Evolutionary conservation across 805 yeast genomes (phyloP), one percentile per base, ranked within the genome.

Genomic region (Blastobotrys muscicola): DNA sequence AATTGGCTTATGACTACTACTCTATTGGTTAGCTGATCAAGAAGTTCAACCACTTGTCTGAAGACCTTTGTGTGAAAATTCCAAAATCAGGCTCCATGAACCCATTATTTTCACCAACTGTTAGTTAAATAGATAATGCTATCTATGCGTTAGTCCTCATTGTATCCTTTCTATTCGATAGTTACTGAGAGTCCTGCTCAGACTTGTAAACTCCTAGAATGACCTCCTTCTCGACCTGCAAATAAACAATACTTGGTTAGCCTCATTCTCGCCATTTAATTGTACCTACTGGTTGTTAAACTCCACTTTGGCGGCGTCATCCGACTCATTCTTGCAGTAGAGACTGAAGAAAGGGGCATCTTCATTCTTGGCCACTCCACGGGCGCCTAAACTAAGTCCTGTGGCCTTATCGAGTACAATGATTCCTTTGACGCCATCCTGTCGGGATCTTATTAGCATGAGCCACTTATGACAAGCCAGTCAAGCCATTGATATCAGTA

Each of bases 331-430:
- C 30, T 43, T 37, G 23, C 30, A 39, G 26, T 31, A 45, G 49
- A 44, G 46, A 15, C 46, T 49, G 29, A 50, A 23, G 36, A 32
- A 44, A 9, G 54, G 50, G 4, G 51, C 52, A 39, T 52, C 54
- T 9, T 43, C 43, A 41, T 51, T 45, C 33, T 26, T 9, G 5
- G 56, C 56, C 3, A 36, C 42, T 3, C 56, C 56, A 7, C 45
- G 39, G 5, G 36, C 41, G 3, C 57, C 55, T 7, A 53, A 39
- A 41, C 54, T 50, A 13, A 53, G 44, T 3, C 57, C 55, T 2
- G 48, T 42, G 16, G n/a, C 29, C 10, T 20, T 9, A 33, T 53
- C 55, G n/a, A 53, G 40, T 12, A 51, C 36, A 15, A 53, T 44
- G 8, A 43, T 47, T 3, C 57, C 57, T 12, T 33, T 44, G 9